Evolutionary conservation across 2,329 filamentous ascomycete species (phyloP), one percentile per base, ranked within the genome.

Genomic region (Penicillium olsonii): DNA sequence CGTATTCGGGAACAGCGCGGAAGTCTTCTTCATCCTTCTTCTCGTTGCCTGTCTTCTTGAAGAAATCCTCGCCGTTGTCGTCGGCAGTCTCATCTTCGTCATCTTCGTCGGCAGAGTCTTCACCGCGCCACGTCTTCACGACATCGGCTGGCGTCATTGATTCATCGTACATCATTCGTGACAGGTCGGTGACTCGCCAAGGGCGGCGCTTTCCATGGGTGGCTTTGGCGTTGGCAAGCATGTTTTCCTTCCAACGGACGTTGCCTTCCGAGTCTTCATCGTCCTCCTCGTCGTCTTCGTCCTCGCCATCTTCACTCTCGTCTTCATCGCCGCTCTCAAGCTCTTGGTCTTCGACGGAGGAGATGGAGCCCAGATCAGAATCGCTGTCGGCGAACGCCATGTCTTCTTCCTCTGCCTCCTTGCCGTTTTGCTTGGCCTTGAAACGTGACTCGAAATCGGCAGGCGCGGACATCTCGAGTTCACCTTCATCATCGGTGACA

Each of bases 371-470:
- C 4, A 99, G 79, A 67, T 99, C 95, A 0, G 94, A 99, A 69
- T 99, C 95, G 64, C 90, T 96, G 65, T 99, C 94, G 12, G 94
- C 94, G 75, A 96, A 99, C 1, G 85, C 90, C 49, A 97, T 63
- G 46, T 96, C 90, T 24, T 84, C 88, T 19, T 84, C 82, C 10
- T 76, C 77, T 15, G 81, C 75, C 4, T 77, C 75, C 15, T 79
- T 79, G n/a, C 78, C 81, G 45, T 81, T 82, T 29, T 77, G 71
- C 22, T 64, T 65, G 48, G 74, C 66, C 45, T 65, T 71, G 51
- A 78, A 73, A 11, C 64, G 69, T 20, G 68, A 67, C 31, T 71
- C 73, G 18, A 78, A 74, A 50, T 73, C 73, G 31, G 72, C 67
- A 7, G 74, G 72, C 4, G 72, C 65, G 11, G 72, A 67, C 15